phyloP scores from a whole-genome alignment of 768 basidiomycete genomes.

The Tylopilus sp. region DNA sequence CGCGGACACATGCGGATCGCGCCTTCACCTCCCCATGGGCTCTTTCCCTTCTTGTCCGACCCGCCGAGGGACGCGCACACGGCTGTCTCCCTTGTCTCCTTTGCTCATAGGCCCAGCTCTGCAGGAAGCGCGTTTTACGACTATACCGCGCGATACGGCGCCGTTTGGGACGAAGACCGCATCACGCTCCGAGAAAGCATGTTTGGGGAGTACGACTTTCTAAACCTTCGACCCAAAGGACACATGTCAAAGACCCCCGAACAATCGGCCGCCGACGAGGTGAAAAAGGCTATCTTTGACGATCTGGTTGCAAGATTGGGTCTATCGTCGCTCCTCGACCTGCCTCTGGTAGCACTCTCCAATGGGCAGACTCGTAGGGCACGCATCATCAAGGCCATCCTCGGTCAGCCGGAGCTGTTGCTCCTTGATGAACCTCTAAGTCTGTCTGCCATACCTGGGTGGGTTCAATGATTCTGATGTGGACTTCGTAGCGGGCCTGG shows the following conservation, averaged over 20 bases:
- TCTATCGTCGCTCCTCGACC: constrained; percentile 62
- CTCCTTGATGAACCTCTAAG: constrained; percentile 92
- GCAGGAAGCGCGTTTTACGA: constrained; percentile 81
- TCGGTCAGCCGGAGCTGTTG: constrained; percentile 67
- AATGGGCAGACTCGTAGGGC: constrained; percentile 92
- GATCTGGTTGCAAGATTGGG: constrained; percentile 54
- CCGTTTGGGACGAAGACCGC: constrained; percentile 80
- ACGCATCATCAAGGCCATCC: constrained; percentile 72
- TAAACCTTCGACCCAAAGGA: constrained; percentile 25
- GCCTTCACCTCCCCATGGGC: constrained; percentile 61
- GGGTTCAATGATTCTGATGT: background rate
- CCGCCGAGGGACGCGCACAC: constrained; percentile 45
- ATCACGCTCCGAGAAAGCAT: constrained; percentile 72
- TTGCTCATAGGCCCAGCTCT: constrained; percentile 55
- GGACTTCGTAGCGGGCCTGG: constrained; percentile 66
- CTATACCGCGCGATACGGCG: constrained; percentile 89
- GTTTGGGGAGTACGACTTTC: constrained; percentile 48
- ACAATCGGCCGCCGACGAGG: constrained; percentile 25
- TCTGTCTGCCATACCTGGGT: constrained; percentile 32
- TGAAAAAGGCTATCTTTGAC: constrained; percentile 42
- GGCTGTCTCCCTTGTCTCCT: constrained; percentile 57
- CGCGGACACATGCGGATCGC: constrained; percentile 68
- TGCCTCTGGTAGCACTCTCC: constrained; percentile 81
- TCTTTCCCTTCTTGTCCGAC: constrained; percentile 70
- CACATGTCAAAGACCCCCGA: constrained; percentile 18